Evolutionary conservation across 2,329 filamentous ascomycete species (phyloP), one percentile per base, ranked within the genome.

Genomic region (Verticillium zaregamsianum): DNA sequence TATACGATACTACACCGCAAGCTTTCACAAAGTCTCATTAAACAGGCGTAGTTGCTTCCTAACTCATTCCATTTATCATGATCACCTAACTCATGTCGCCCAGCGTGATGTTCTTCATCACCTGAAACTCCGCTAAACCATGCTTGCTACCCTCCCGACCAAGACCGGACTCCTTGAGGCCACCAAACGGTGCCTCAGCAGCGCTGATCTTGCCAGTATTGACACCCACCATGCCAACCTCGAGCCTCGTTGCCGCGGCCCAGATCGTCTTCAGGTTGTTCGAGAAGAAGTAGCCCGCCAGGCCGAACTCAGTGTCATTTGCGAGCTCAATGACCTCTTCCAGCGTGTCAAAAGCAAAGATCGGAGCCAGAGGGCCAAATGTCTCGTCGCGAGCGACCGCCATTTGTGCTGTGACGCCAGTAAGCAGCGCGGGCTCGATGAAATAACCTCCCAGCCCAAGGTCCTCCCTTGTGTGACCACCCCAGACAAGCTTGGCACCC

Each of bases 261-360:
- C 75, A 79, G 20, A 75, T 68, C 3, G 79, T 67, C 52, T 72
- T 72, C n/a, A 77, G 67, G 66, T 81, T 71, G 62, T 73, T 72
- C 55, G 75, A 89, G 74, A 87, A 91, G 74, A 90, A 90, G 74
- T 91, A 91, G 2, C 86, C 89, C 0, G 90, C 88, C 37, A 92
- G 80, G 1, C 90, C 89, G 55, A 91, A 88, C 64, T 89, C 86
- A 0, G 87, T 80, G 4, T 75, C 69, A 69, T 92, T 92, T 2
- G 89, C 89, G 60, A 88, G 76, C 61, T 82, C 77, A 9, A 91
- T 81, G 7, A 90, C 89, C 63, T 92, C 88, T 35, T 87, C 85
- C 71, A 92, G 89, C 0, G 82, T 86, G 33, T 89, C 81, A 70
- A 92, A 92, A 15, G 82, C 78, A 74, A 90, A 90, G 2, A 92